Percentiles rank a stretch among this genome's conserved stretches.
Conservation (phyloP, 2,329 filamentous ascomycete species). For the Keithomyces neogunnii region DNA sequence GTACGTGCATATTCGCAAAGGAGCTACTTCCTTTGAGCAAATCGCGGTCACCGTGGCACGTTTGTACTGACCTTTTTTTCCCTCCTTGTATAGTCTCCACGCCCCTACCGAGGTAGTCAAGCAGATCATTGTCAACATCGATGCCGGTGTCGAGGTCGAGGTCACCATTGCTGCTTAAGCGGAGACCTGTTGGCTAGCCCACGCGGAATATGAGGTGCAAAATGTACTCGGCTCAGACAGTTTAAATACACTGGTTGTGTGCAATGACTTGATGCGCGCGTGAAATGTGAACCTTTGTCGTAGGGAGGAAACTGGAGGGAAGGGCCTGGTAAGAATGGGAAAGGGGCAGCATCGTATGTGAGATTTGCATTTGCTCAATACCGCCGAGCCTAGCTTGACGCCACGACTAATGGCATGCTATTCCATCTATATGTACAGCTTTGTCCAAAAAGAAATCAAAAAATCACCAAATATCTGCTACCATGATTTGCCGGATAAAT, state of each 20-base stretch:
- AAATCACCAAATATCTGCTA: neutral
- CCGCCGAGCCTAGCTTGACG: no score
- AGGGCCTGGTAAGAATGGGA: no score
- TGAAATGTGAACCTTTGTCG: no score
- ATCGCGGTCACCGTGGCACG: neutral
- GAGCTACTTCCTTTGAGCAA: neutral
- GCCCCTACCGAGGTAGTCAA: constrained; percentile 97
- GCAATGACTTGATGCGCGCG: neutral
- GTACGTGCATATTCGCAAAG: constrained; percentile 36
- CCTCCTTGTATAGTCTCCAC: constrained; percentile 55
- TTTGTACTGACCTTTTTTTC: constrained; percentile 12
- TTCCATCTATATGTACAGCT: no score
- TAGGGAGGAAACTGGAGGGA: no score
- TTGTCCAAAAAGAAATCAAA: no score
- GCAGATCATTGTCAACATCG: constrained; percentile 94
- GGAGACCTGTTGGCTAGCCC: neutral
- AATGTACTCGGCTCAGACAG: constrained; percentile 1
- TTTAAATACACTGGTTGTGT: constrained; percentile 4
- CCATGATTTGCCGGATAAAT: neutral
- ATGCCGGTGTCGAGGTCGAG: constrained; percentile 88
- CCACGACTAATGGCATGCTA: no score
- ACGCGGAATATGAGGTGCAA: neutral
- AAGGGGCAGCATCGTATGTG: no score
- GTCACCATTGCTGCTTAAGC: constrained; percentile 79
- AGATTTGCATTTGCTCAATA: no score